Base-by-base conservation (phyloP, 192 early-diverging fungal species). In the Funneliformis geosporum region DNA sequence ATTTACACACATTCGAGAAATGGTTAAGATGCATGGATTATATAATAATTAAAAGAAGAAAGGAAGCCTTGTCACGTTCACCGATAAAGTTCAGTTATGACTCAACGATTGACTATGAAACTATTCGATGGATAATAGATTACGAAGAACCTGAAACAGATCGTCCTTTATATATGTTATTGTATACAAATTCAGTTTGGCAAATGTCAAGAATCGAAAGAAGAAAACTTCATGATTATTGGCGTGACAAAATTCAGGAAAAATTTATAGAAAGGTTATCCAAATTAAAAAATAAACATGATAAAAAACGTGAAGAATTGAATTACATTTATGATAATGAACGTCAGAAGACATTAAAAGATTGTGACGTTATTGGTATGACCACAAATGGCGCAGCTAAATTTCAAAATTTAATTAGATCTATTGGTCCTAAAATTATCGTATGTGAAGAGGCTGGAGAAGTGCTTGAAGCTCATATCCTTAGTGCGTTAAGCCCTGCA, bases 341-440 rank as follows among this genome's bases (percentile, higher is more conserved):
- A 8, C 76, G 82, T 23, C 78, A 74, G 50, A 78, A 40, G 18
- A 78, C 84, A 40, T 79, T 87, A 1, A 62, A 73, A 42, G 39
- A 77, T 11, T 44, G 73, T 28, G 61, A 83, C 11, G 86, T 92
- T 8, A 84, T 92, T 28, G 91, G 88, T 1, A 86, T 89, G 80
- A 92, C 91, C 0, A 92, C 91, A 28, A 87, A 79, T 16, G 91
- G 89, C 21, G 89, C 89, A 2, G 91, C 91, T 44, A 89, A 87
- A 68, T 60, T 69, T 50, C 84, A 89, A 68, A 28, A 64, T n/a
- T 42, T 40, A 42, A 38, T 69, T 21, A 67, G 73, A 8, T 76
- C 78, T 1, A 79, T 90, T 47, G 80, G 80, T 5, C 89, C 89
- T 12, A 80, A 79, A 18, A 82, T 90, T 33, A 87, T 90, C 66